Evolutionary conservation across 2,329 filamentous ascomycete genomes (phyloP).

Genomic region (Rugonectria rugulosa): DNA sequence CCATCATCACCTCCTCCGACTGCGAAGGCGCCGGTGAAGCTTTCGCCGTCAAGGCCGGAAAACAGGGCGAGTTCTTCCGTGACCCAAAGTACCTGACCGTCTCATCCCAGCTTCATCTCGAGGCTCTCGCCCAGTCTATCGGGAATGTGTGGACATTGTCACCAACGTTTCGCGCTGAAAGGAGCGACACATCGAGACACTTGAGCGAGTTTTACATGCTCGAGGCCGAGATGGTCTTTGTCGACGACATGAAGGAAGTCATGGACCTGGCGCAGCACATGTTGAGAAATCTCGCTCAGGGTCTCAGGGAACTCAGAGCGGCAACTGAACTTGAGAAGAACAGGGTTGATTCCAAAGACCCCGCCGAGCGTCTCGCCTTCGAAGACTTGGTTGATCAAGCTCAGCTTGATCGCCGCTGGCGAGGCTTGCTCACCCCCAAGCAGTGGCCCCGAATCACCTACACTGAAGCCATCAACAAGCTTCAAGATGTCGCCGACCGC

Average conservation of each 20-base stretch:
- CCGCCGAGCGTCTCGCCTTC: conserved; percentile 52
- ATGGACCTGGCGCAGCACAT: conserved; percentile 85
- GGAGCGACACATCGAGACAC: conserved; percentile 91
- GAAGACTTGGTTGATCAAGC: conserved; percentile 51
- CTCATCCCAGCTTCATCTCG: conserved; percentile 91
- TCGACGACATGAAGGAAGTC: conserved; percentile 71
- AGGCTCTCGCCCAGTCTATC: conserved; percentile 87
- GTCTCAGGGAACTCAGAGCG: conserved; percentile 51
- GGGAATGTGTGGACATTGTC: conserved; percentile 94
- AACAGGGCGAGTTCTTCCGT: conserved; percentile 72
- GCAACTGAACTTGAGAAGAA: conserved; percentile 53
- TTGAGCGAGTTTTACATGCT: conserved; percentile 99
- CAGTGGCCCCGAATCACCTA: conserved; percentile 87
- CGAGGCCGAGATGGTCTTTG: conserved; percentile 87
- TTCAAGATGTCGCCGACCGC: conserved; percentile 65
- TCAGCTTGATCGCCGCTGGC: conserved; percentile 74
- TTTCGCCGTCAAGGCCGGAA: conserved; percentile 72
- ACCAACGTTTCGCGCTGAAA: conserved; percentile 92
- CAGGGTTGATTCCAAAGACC: conserved; percentile 45
- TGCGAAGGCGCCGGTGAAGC: conserved; percentile 97
- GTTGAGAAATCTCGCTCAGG: conserved; percentile 62
- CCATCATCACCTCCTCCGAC: conserved; percentile 94
- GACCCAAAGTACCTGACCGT: conserved; percentile 94
- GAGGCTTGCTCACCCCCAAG: conserved; percentile 61
- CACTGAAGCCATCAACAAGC: conserved; percentile 73